Evolutionary conservation across 2,329 filamentous ascomycete genomes (phyloP), one percentile per base, ranked within the genome.

Genomic region (Fusarium scirpi): DNA sequence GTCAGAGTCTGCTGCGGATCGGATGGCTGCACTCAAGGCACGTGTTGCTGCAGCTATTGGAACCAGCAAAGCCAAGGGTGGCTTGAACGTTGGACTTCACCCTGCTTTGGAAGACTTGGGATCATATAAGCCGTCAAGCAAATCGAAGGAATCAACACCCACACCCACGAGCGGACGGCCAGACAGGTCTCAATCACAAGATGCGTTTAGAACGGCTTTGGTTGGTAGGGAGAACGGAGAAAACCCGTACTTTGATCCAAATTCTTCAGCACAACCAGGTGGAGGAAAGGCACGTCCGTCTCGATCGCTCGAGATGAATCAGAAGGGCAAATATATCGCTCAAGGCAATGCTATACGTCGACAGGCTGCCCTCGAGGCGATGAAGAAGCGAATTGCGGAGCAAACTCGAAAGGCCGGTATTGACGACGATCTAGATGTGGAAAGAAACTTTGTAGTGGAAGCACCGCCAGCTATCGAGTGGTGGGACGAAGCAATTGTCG

Each of bases 311-410:
- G 83, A 94, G 15, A 98, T 99, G 84, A 97, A 98, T 75, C 91
- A 94, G 74, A 97, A 97, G 80, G 96, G 96, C 56, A 98, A 98
- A 86, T 98, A 97, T 77, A 97, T 98, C 65, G 91, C 94, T 70
- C 95, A 98, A 81, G 96, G 93, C 10, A 95, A 93, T 78, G 94
- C 94, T 60, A 83, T 98, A 55, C 91, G 96, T 67, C 89, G 94
- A 65, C 94, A 98, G 81, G 94, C 92, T 44, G 91, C 92, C 53
- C 85, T 99, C 29, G 97, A 99, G 83, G 91, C 91, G 67, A 95
- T 99, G 90, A 98, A 98, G 82, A 94, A 92, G 83, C 89, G 92
- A 59, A 97, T 99, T 72, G 95, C 95, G 2, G 92, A 92, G 72
- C 91, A 94, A 74, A 92, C 94, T 13, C 89, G 94, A 63, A 95